Evolutionary conservation across 768 basidiomycete genomes (phyloP).

Genomic region (Boletus coccyginus): DNA sequence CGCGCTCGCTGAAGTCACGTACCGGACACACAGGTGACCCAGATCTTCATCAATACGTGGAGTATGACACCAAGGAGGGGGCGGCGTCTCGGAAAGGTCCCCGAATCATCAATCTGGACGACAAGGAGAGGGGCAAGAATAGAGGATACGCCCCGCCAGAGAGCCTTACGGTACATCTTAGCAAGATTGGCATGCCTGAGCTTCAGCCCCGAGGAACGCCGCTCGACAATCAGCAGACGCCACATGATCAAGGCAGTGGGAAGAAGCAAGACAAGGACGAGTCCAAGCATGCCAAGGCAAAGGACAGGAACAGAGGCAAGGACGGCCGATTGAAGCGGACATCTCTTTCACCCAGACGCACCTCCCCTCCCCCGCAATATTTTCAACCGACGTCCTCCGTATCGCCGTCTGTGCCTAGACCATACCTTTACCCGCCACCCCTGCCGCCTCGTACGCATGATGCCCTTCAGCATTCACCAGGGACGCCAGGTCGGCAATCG

Average conservation of each 20-base stretch:
- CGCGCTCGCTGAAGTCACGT: constrained; percentile 27
- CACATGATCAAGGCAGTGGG: not conserved
- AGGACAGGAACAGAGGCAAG: constrained; percentile 40
- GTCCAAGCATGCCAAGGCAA: constrained; percentile 26
- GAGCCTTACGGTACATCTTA: constrained; percentile 69
- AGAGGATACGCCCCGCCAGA: constrained; percentile 63
- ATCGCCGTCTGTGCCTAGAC: constrained; percentile 21
- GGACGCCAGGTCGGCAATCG: constrained; percentile 15
- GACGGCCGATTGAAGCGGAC: constrained; percentile 1
- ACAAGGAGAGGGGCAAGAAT: constrained; percentile 46
- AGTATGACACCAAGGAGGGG: constrained; percentile 52
- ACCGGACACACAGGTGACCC: constrained; percentile 45
- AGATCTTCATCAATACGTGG: constrained; percentile 73
- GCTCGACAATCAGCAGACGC: not conserved
- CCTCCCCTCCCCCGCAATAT: constrained; percentile 14
- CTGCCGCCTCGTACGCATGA: constrained; percentile 5
- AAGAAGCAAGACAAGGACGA: constrained; percentile 14
- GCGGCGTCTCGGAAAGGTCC: constrained; percentile 48
- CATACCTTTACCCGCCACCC: not conserved
- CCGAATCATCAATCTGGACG: constrained; percentile 58
- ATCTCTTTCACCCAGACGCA: not conserved
- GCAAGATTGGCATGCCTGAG: constrained; percentile 88
- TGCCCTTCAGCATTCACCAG: not conserved
- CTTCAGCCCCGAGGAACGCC: constrained; percentile 35
- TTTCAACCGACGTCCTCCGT: constrained; percentile 30